Conservation (phyloP, 768 basidiomycete genomes). For the Xerocomellus dryophilus region DNA sequence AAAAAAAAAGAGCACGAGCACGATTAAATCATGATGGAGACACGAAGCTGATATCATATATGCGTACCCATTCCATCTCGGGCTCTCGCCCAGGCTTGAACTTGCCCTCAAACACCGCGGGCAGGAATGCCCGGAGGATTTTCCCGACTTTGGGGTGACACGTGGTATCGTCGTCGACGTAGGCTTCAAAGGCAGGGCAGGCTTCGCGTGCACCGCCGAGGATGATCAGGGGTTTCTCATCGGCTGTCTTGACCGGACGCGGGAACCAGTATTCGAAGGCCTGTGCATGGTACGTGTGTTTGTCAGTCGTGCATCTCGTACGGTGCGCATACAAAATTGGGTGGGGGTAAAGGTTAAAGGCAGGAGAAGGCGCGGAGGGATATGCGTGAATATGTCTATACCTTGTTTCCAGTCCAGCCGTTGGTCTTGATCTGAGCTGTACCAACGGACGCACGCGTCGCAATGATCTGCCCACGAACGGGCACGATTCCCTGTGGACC, state of each 20-base stretch:
- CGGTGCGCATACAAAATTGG: no score
- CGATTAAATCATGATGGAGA: neutral
- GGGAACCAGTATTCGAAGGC: slow-evolving; percentile 82
- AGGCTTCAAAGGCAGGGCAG: slow-evolving; percentile 44
- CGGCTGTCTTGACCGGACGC: slow-evolving; percentile 40
- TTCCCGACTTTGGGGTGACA: slow-evolving; percentile 47
- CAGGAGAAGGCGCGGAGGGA: no score
- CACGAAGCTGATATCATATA: neutral
- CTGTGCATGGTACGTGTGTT: slow-evolving; percentile 11
- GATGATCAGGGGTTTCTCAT: slow-evolving; percentile 56
- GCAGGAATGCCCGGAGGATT: slow-evolving; percentile 57
- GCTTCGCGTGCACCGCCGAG: slow-evolving; percentile 66
- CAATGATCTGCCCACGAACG: slow-evolving; percentile 65
- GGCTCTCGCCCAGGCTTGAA: slow-evolving; percentile 49
- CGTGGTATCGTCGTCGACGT: slow-evolving; percentile 55
- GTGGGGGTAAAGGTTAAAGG: no score
- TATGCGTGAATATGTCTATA: neutral
- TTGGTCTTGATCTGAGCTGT: slow-evolving; percentile 39
- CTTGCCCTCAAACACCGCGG: slow-evolving; percentile 51
- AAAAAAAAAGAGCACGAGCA: neutral
- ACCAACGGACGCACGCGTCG: slow-evolving; percentile 41
- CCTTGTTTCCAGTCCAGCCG: slow-evolving; percentile 47
- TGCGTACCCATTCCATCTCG: slow-evolving; percentile 76
- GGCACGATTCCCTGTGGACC: slow-evolving; percentile 59
- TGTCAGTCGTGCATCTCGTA: no score